Base-by-base conservation (phyloP, 2,329 filamentous ascomycete species). In the Aspergillus pseudonomiae region DNA sequence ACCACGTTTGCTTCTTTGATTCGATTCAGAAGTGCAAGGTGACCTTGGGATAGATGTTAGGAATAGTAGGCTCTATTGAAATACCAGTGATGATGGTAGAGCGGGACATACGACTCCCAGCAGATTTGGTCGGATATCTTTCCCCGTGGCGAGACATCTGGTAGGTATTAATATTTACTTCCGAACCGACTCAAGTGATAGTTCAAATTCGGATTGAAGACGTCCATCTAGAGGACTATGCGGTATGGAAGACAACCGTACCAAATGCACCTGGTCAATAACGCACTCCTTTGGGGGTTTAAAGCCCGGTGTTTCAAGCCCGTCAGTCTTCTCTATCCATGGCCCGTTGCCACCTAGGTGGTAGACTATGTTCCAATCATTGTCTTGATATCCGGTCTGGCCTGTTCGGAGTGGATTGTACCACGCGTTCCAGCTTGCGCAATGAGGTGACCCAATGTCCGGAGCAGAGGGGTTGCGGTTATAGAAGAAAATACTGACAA, bases 201-300 rank as follows among this genome's bases (percentile, higher is more conserved):
- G 50, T 21, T 28, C 21, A 32, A 24, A 41, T 6, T 34, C 16
- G 10, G 11, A n/a, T n/a, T 9, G 12, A 28, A 32, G 3, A 19
- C 3, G 1, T 10, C 11, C 19, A 10, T 26, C 6, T 46, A 46
- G 10, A 48, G 14, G 12, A 50, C 6, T 21, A 26, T 26, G 11
- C 26, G 39, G 11, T 30, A 48, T 10, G 4, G 19, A 54, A 5
- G 12, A 39, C n/a, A 12, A 55, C 54, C 70, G 63, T 75, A 85
- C 84, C 84, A 88, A 84, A 72, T 88, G 85, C n/a, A 87, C 81
- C 70, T 87, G 85, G 62, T 86, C 82, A 7, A 87, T 78, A 19
- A 73, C 70, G 68, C 85, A 88, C 3, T 79, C 80, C 6, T 78
- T 71, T 0, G 85, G 85, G 5, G 80, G 71, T 1, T 74, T 76